Evolutionary conservation across 495 filamentous ascomycete species (phyloP).

Genomic region (Daldinia childiae): DNA sequence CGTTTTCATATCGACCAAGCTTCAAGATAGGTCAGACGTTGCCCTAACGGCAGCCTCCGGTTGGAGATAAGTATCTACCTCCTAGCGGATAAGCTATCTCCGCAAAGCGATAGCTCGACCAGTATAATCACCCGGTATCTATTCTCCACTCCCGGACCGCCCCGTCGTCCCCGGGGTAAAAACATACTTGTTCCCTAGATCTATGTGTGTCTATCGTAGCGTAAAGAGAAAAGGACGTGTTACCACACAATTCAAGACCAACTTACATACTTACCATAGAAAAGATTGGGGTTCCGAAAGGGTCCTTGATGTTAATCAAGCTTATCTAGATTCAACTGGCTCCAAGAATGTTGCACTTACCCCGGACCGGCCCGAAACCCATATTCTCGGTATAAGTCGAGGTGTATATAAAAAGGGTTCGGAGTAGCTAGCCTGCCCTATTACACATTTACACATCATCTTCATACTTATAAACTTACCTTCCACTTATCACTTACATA

Average conservation of each 20-base stretch:
- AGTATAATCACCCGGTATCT: constrained; percentile 26
- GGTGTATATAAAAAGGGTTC: background rate
- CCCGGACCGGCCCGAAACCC: background rate
- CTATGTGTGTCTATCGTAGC: background rate
- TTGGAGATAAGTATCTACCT: constrained; percentile 21
- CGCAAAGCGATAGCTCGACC: constrained; percentile 9
- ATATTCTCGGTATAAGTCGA: background rate
- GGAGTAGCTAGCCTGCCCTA: background rate
- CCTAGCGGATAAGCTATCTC: constrained; percentile 35
- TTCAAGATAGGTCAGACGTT: background rate
- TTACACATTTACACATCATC: background rate
- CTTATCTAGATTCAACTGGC: constrained; percentile 6
- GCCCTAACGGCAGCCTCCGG: constrained; percentile 26
- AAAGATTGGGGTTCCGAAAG: background rate
- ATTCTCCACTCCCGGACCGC: constrained; percentile 36
- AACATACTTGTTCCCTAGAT: background rate
- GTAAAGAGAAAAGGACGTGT: background rate
- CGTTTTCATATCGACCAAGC: background rate
- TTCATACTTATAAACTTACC: background rate
- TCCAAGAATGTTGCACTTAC: background rate
- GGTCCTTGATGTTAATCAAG: background rate
- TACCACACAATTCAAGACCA: background rate
- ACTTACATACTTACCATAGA: background rate
- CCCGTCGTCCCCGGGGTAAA: constrained; percentile 21
- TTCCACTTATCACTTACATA: background rate